A percentile compares a stretch with the other conserved stretches of the same genome.
Evolutionary conservation across 805 yeast genomes (phyloP).

Genomic region (Cyberlindnera mycetangii): DNA sequence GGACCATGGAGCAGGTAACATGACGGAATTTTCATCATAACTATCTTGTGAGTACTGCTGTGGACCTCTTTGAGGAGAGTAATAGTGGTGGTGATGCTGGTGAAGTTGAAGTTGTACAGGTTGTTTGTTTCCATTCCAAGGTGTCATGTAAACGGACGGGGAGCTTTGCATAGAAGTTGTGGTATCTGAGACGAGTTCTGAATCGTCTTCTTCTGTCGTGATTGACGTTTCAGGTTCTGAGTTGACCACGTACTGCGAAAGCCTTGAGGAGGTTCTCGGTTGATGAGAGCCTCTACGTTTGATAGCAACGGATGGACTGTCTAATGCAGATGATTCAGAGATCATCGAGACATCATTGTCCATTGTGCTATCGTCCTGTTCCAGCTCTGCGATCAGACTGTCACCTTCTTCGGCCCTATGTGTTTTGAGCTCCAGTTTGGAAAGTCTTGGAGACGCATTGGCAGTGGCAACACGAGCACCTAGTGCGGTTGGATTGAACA

Average conservation of each 20-base stretch:
- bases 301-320: slow-evolving; percentile 4
- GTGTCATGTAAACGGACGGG: slow-evolving; percentile 12
- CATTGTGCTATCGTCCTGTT: neutral
- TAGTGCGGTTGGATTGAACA: slow-evolving; percentile 26
- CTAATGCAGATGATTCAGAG: slow-evolving; percentile 6
- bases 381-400: slow-evolving; percentile 8
- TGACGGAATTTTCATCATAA: slow-evolving; percentile 11
- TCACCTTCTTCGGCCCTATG: slow-evolving; percentile 8
- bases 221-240: slow-evolving; percentile 13
- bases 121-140: slow-evolving; percentile 15
- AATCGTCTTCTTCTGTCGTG: slow-evolving; percentile 1
- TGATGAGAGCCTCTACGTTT: slow-evolving; percentile 11
- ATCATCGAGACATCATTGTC: neutral
- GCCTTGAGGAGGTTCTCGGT: slow-evolving; percentile 17
- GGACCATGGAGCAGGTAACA: slow-evolving; percentile 62
- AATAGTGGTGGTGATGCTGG: slow-evolving; percentile 45
- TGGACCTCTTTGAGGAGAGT: slow-evolving; percentile 11
- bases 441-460: slow-evolving; percentile 14
- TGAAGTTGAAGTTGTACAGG: slow-evolving; percentile 36
- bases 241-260: slow-evolving; percentile 12
- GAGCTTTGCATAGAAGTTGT: slow-evolving; percentile 5
- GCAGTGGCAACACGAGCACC: slow-evolving; percentile 28
- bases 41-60: neutral
- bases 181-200: slow-evolving; percentile 2
- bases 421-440: slow-evolving; percentile 9